Conservation (phyloP, 805 yeast species). For the Metschnikowia amazonensis region DNA sequence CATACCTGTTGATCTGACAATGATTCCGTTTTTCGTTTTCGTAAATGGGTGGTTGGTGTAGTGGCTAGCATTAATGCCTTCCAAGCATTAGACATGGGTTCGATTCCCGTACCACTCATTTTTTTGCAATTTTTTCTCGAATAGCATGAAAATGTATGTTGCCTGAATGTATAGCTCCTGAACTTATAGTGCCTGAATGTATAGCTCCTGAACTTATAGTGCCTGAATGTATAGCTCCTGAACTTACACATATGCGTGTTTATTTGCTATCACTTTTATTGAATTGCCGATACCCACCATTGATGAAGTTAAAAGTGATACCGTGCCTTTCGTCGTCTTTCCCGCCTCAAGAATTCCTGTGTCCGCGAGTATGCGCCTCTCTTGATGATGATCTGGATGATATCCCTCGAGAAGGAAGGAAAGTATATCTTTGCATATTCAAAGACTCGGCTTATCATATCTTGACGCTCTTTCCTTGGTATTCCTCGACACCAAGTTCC, state of each 20-base stretch:
- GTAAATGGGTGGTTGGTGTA: slow-evolving; percentile 74
- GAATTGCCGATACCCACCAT: too few species aligned
- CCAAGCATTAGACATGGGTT: slow-evolving; percentile 94
- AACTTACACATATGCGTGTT: too few species aligned
- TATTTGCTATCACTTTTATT: too few species aligned
- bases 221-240: too few species aligned
- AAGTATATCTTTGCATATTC: slow-evolving; percentile 44
- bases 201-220: too few species aligned
- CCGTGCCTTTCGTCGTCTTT: slow-evolving; percentile 10
- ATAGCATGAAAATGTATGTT: too few species aligned
- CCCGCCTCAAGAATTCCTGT: slow-evolving; percentile 15
- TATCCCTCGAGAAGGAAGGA: slow-evolving; percentile 47
- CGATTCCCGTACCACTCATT: slow-evolving; percentile 91
- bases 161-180: too few species aligned
- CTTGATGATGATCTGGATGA: slow-evolving; percentile 69
- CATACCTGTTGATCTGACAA: too few species aligned
- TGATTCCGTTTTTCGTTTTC: too few species aligned
- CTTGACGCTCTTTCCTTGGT: slow-evolving; percentile 45
- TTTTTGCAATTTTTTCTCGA: too few species aligned
- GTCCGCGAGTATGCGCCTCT: slow-evolving; percentile 63
- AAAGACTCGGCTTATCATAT: slow-evolving; percentile 47
- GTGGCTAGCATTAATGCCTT: slow-evolving; percentile 91
- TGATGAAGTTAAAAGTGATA: slow-evolving; percentile 4
- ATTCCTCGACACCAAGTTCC: slow-evolving; percentile 87
- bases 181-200: too few species aligned